A percentile compares a stretch with the other conserved stretches of the same genome.
These are phyloP conservation scores for Termitomyces sp. DNA, from an alignment of 768 basidiomycete genomes.

Conservation along the genomic window DNA sequence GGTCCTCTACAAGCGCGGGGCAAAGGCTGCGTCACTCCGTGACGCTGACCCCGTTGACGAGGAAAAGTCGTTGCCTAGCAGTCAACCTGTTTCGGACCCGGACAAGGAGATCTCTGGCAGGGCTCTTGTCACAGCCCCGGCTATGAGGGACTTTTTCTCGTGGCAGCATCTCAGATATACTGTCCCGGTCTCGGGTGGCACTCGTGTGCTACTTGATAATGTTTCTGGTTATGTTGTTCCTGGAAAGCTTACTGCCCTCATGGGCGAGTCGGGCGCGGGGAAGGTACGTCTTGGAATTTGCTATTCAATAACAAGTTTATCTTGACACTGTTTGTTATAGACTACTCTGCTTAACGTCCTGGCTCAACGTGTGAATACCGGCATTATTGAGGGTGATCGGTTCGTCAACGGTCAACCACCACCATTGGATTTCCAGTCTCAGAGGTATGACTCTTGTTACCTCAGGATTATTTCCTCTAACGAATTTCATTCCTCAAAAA, in stretches of 20 bases:
- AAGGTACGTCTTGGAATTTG: conserved; percentile 25
- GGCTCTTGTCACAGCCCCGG: conserved; percentile 34
- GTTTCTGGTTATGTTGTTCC: conserved; percentile 79
- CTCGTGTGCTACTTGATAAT: conserved; percentile 54
- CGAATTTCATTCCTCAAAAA: conserved; percentile 16
- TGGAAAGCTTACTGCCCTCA: conserved; percentile 73
- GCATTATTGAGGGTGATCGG: conserved; percentile 44
- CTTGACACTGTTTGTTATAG: conserved; percentile 10
- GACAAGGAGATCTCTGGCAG: conserved; percentile 20
- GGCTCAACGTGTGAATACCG: conserved; percentile 41
- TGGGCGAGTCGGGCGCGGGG: conserved; percentile 53
- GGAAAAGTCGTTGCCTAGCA: conserved; percentile 21
- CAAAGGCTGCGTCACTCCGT: conserved; percentile 25
- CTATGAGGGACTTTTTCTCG: conserved; percentile 63
- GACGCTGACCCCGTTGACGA: conserved; percentile 29
- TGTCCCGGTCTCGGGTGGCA: conserved; percentile 45
- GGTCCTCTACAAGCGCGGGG: conserved; percentile 62
- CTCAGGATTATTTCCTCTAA: neutral
- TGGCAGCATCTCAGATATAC: conserved; percentile 72
- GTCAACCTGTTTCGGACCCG: conserved; percentile 6
- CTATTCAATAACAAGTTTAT: neutral
- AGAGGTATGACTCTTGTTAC: conserved; percentile 32
- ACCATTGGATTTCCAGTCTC: conserved; percentile 56
- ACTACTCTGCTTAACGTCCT: conserved; percentile 57
- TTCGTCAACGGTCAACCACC: conserved; percentile 50